A percentile compares a stretch with the other conserved stretches of the same genome.
phyloP scores from a whole-genome alignment of 2,329 filamentous ascomycete genomes.

The Ophiocordyceps camponoti-leonardi region DNA sequence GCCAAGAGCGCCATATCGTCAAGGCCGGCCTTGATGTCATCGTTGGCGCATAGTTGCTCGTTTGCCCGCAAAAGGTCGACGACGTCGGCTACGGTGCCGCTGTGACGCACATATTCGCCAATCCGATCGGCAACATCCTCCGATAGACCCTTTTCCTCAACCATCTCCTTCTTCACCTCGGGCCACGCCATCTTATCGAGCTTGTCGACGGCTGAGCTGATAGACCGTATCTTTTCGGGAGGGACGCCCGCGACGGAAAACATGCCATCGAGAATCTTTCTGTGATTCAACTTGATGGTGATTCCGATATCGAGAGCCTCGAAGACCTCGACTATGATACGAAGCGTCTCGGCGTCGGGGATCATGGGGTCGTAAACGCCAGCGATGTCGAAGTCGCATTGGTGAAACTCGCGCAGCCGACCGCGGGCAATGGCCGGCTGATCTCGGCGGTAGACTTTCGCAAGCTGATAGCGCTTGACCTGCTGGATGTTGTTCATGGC shows the following conservation, averaged over 20 bases:
- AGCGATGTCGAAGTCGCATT: constrained; percentile 94
- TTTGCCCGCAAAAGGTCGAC: constrained; percentile 53
- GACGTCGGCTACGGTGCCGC: constrained; percentile 52
- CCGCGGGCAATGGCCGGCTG: constrained; percentile 63
- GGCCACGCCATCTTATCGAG: constrained; percentile 84
- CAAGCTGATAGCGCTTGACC: constrained; percentile 91
- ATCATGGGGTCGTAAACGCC: constrained; percentile 80
- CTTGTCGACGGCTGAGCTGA: constrained; percentile 90
- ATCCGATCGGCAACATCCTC: constrained; percentile 70
- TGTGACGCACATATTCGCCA: constrained; percentile 65
- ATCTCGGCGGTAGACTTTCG: constrained; percentile 51
- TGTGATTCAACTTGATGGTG: constrained; percentile 88
- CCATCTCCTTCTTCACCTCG: constrained; percentile 85
- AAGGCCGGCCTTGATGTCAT: constrained; percentile 61
- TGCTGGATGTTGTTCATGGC: constrained; percentile 76
- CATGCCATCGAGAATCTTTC: constrained; percentile 82
- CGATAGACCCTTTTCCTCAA: constrained; percentile 61
- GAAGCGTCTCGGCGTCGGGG: constrained; percentile 76
- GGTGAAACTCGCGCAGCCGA: constrained; percentile 90
- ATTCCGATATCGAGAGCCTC: constrained; percentile 56
- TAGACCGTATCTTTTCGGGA: constrained; percentile 68
- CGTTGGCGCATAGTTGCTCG: constrained; percentile 50
- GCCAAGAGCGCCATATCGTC: constrained; percentile 69
- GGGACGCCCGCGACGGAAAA: constrained; percentile 87
- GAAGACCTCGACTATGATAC: constrained; percentile 75